A percentile compares a stretch with the other conserved stretches of the same genome.
phyloP scores from a whole-genome alignment of 1,139 yeast genomes.

The Zygosaccharomyces pseudobailii region DNA sequence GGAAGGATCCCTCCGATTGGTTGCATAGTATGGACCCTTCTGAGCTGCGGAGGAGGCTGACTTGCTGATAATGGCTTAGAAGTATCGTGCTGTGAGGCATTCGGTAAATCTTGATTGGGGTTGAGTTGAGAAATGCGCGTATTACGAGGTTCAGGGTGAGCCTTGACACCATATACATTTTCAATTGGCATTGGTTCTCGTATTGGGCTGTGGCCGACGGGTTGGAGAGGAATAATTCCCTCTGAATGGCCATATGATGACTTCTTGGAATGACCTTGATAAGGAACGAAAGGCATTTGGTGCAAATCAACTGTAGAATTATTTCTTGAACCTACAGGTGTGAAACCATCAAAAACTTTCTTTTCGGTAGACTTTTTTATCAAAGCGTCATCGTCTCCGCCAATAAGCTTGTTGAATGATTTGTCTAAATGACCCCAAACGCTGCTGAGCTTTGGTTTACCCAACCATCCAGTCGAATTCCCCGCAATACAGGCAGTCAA shows the following conservation, averaged over 20 bases:
- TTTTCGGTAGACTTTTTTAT: constrained; percentile 30
- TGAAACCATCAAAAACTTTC: constrained; percentile 70
- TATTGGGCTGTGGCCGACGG: constrained; percentile 5
- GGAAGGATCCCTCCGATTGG: neutral
- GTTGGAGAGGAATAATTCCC: neutral
- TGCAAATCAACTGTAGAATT: constrained; percentile 29
- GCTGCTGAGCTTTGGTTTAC: constrained; percentile 75
- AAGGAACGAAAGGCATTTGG: constrained; percentile 21
- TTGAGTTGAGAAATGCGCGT: constrained; percentile 8
- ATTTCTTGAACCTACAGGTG: constrained; percentile 48
- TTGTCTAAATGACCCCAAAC: constrained; percentile 85
- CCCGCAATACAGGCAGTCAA: constrained; percentile 25
- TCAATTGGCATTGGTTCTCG: neutral
- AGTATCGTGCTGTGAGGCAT: constrained; percentile 1
- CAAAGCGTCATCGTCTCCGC: constrained; percentile 64
- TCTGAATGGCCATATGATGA: constrained; percentile 4
- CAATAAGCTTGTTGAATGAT: constrained; percentile 76
- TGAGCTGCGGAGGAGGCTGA: constrained; percentile 4
- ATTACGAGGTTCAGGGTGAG: constrained; percentile 2
- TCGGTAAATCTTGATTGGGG: constrained; percentile 18
- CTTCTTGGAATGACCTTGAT: constrained; percentile 10
- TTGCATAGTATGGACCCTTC: constrained; percentile 15
- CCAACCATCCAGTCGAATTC: constrained; percentile 38
- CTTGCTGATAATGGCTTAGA: constrained; percentile 2
- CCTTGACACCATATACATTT: neutral